These are phyloP conservation scores for Kodamaea sp. DNA, from an alignment of 1,139 yeast genomes.

Conservation along the genomic window DNA sequence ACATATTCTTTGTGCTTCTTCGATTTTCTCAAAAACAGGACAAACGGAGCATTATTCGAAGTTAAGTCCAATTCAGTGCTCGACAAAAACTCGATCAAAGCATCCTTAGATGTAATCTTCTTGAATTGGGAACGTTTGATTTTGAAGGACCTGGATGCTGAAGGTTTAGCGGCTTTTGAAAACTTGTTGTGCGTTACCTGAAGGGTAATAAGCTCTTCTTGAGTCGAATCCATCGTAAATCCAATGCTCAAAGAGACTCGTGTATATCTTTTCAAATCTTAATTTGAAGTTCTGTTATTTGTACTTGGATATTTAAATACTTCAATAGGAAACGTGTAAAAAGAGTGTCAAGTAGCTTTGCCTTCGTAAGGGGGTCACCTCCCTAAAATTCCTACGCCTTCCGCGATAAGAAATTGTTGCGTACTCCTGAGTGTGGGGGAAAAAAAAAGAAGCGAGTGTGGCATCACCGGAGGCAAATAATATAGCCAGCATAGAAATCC, in stretches of 20 bases:
- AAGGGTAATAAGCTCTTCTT: slow-evolving; percentile 4
- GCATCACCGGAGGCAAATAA: slow-evolving; percentile 1
- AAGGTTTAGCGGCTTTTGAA: slow-evolving; percentile 3
- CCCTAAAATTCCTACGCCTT: slow-evolving; percentile 7
- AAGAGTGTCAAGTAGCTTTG: slow-evolving; percentile 5
- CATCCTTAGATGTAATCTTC: slow-evolving; percentile 13
- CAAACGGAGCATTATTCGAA: slow-evolving; percentile 8
- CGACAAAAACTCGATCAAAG: slow-evolving; percentile 13
- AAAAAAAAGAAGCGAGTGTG: slow-evolving; percentile 4
- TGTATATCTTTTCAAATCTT: too few relatives aligned
- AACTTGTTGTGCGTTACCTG: slow-evolving; percentile 13
- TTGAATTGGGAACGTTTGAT: slow-evolving; percentile 7
- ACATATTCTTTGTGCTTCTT: slow-evolving; percentile 46
- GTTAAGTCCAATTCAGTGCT: slow-evolving; percentile 10
- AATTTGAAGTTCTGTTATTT: too few relatives aligned
- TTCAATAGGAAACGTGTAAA: too few relatives aligned
- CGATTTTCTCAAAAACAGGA: slow-evolving; percentile 33
- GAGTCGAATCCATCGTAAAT: slow-evolving; percentile 1
- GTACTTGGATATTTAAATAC: too few relatives aligned
- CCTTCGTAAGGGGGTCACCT: slow-evolving; percentile 12
- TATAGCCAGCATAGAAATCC: too few relatives aligned
- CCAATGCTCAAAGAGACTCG: not conserved
- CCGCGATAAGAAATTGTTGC: slow-evolving; percentile 8
- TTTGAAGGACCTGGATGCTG: slow-evolving; percentile 4
- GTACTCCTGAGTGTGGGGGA: slow-evolving; percentile 2